These are phyloP conservation scores for Cystobasidium sp. DNA, from an alignment of 1,284 basidiomycete genomes.

Conservation along the genomic window DNA sequence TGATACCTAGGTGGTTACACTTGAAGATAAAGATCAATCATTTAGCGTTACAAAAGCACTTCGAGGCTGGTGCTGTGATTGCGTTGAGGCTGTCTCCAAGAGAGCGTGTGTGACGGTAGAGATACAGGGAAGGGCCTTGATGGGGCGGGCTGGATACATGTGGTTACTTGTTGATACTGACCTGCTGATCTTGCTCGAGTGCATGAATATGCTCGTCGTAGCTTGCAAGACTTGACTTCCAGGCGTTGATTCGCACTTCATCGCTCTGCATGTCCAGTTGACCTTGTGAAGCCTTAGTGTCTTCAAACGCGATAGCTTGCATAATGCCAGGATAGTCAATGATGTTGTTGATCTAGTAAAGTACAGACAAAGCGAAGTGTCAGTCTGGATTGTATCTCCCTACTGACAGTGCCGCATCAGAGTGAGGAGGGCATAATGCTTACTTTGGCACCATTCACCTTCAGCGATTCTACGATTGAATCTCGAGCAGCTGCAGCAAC, in stretches of 20 bases:
- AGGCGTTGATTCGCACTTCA: conserved; percentile 33
- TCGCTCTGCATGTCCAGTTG: conserved; percentile 30
- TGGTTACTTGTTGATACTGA: conserved; percentile 10
- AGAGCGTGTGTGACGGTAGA: no score
- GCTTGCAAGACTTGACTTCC: conserved; percentile 26
- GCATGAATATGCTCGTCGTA: conserved; percentile 29
- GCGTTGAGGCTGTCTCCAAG: no score
- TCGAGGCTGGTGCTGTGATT: no score
- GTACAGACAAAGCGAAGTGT: background rate
- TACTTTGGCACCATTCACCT: conserved; percentile 33
- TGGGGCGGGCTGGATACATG: background rate
- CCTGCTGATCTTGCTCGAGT: conserved; percentile 40
- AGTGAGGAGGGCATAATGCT: background rate
- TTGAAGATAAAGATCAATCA: no score
- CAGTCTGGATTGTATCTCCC: background rate
- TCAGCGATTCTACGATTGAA: conserved; percentile 29
- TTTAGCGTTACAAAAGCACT: no score
- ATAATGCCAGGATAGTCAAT: conserved; percentile 43
- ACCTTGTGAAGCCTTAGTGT: conserved; percentile 15
- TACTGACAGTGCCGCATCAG: background rate
- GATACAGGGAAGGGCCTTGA: background rate
- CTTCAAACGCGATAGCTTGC: conserved; percentile 35
- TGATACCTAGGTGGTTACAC: no score
- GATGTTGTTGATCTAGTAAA: conserved; percentile 29
- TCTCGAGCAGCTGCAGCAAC: conserved; percentile 16